Conservation (phyloP, 2,329 filamentous ascomycete species). For the Aspergillus niger region DNA sequence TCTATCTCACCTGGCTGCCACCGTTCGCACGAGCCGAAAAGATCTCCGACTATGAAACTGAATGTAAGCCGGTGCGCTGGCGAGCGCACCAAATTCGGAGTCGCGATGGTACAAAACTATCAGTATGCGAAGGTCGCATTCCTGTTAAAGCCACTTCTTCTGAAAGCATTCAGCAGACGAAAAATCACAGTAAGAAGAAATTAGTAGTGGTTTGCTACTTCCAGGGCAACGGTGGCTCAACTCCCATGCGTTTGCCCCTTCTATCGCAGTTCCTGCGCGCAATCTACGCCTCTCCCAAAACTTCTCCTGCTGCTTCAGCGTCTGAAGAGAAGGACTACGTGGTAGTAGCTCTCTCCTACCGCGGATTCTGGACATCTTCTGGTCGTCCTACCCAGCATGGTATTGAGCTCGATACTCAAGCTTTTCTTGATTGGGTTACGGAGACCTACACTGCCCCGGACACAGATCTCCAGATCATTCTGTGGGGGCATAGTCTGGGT, state of each 20-base stretch:
- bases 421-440: conserved; percentile 64
- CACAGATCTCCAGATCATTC: conserved; percentile 47
- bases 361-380: conserved; percentile 76
- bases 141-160: conserved; percentile 49
- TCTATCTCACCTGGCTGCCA: conserved; percentile 76
- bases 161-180: conserved; percentile 14
- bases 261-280: conserved; percentile 49
- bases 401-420: conserved; percentile 68
- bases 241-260: conserved; percentile 39
- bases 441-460: conserved; percentile 36
- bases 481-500: conserved; percentile 80
- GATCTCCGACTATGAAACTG: conserved; percentile 63
- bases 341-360: conserved; percentile 58
- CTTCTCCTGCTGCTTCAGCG: background rate
- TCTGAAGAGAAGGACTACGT: conserved; percentile 30
- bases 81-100: conserved; percentile 54
- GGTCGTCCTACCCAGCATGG: conserved; percentile 71
- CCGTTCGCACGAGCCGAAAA: conserved; percentile 69
- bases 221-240: conserved; percentile 37
- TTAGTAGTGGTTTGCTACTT: conserved; percentile 36
- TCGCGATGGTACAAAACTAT: conserved; percentile 49
- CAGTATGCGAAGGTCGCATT: conserved; percentile 66
- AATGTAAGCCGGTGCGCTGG: conserved; percentile 67
- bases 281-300: conserved; percentile 12
- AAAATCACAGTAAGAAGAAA: conserved; percentile 5